phyloP scores from a whole-genome alignment of 192 early-diverging fungal species.

The Chytriomyces sp. region DNA sequence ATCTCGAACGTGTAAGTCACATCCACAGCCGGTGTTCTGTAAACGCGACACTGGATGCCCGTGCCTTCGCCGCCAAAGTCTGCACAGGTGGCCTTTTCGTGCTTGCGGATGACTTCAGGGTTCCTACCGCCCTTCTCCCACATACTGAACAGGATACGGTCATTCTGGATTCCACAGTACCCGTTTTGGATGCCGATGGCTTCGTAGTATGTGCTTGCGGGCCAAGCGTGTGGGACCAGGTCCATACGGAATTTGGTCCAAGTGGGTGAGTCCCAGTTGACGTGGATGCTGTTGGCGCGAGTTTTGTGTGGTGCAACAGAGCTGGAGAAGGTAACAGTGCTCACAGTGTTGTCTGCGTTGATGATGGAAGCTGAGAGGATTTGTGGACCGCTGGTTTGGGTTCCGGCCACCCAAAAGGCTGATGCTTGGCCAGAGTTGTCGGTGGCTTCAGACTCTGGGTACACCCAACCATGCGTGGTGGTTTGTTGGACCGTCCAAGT shows the following conservation, averaged over 20 bases:
- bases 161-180: conserved; percentile 24
- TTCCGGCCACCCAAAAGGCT: conserved; percentile 16
- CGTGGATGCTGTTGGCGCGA: conserved; percentile 18
- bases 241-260: conserved; percentile 6
- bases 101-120: conserved; percentile 1
- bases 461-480: background rate
- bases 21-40: background rate
- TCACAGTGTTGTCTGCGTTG: background rate
- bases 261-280: conserved; percentile 8
- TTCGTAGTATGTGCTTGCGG: conserved; percentile 20
- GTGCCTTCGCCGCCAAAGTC: conserved; percentile 23
- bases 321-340: conserved; percentile 3
- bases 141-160: conserved; percentile 2
- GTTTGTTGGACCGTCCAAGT: background rate
- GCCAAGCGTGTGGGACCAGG: conserved; percentile 10
- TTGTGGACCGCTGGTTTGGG: conserved; percentile 1
- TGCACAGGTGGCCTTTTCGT: background rate
- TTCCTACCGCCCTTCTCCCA: conserved; percentile 1
- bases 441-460: background rate
- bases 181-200: conserved; percentile 18
- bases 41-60: conserved; percentile 9
- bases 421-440: background rate
- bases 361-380: conserved; percentile 17
- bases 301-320: conserved; percentile 6
- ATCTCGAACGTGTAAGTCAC: conserved; percentile 12